phyloP scores from a whole-genome alignment of 2,329 filamentous ascomycete genomes.

The Camillea tinctor region DNA sequence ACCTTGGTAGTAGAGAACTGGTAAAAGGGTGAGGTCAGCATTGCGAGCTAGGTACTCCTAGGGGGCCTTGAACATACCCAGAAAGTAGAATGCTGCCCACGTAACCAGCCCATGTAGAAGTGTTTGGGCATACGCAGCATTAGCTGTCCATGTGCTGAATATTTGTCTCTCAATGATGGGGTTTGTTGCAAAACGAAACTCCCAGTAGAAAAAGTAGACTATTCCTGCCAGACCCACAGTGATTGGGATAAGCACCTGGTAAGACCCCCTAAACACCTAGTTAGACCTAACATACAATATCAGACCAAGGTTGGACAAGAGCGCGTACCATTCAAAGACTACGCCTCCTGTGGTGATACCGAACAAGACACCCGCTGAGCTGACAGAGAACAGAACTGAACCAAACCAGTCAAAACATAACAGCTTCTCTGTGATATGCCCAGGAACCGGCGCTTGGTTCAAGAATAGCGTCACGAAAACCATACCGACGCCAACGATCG shows the following conservation, averaged over 20 bases:
- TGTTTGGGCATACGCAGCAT: slow-evolving; percentile 14
- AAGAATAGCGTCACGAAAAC: slow-evolving; percentile 51
- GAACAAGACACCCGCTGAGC: slow-evolving; percentile 15
- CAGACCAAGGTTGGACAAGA: neutral
- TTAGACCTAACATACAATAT: neutral
- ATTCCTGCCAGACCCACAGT: slow-evolving; percentile 54
- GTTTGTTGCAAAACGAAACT: slow-evolving; percentile 48
- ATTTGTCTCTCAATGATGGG: slow-evolving; percentile 33
- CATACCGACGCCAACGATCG: slow-evolving; percentile 50
- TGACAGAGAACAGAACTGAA: slow-evolving; percentile 57
- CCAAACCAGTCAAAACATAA: slow-evolving; percentile 64
- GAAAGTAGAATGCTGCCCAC: slow-evolving; percentile 32
- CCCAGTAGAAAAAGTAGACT: slow-evolving; percentile 52
- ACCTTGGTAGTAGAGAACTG: slow-evolving; percentile 46
- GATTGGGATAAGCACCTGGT: slow-evolving; percentile 61
- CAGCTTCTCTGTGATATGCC: slow-evolving; percentile 47
- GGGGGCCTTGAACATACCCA: slow-evolving; percentile 10
- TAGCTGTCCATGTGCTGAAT: slow-evolving; percentile 17
- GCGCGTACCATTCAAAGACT: slow-evolving; percentile 58
- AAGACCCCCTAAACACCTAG: slow-evolving; percentile 39
- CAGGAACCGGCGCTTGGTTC: slow-evolving; percentile 46
- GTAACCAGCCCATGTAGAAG: slow-evolving; percentile 17
- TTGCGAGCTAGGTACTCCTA: neutral
- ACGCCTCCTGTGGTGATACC: slow-evolving; percentile 63
- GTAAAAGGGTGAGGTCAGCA: slow-evolving; percentile 7